Evolutionary conservation across 441 rosid species (phyloP), one percentile per base, ranked within the genome.

Genomic region (Viola pubescens): DNA sequence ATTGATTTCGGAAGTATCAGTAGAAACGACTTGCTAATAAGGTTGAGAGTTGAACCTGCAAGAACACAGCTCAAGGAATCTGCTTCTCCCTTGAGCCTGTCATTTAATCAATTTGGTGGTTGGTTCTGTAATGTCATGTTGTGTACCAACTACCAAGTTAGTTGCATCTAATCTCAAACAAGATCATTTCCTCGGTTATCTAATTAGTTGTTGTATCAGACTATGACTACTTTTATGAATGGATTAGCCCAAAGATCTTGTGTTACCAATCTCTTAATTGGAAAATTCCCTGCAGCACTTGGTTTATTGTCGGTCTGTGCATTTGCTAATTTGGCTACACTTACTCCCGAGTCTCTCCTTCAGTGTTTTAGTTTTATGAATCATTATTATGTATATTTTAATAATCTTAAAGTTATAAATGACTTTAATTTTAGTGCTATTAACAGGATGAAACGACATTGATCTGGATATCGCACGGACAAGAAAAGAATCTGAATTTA

Each of bases 391-490:
- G 42, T 47, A 14, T 51, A 58, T 67, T 46, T 65, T 48, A 44
- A 52, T 59, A 56, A 43, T 52, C 47, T 62, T 50, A 77, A 63
- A 56, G 64, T 63, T 58, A 60, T 62, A 64, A 68, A 75, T 81
- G 74, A 71, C 71, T 73, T 59, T 66, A 78, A 63, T 73, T 66
- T 67, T 77, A 71, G 76, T 76, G 73, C 66, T 64, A 37, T 71
- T 75, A 66, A 79, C 81, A 91, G 98, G 98, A 91, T 61, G 96
- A 85, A 75, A 75, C 87, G 54, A 6, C 83, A 46, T 73, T 89
- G 74, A 68, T 87, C 73, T 87, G 97, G 94, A 64, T 76, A 59
- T 87, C 95, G 9, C 91, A 58, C 72, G 89, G 95, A 72, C 80
- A 83, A 69, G 91, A 83, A 82, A 82, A 70, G 75, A 54, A 43